These are phyloP conservation scores for Boletus rufocinnamomeus DNA, from an alignment of 768 basidiomycete species.

Conservation along the genomic window DNA sequence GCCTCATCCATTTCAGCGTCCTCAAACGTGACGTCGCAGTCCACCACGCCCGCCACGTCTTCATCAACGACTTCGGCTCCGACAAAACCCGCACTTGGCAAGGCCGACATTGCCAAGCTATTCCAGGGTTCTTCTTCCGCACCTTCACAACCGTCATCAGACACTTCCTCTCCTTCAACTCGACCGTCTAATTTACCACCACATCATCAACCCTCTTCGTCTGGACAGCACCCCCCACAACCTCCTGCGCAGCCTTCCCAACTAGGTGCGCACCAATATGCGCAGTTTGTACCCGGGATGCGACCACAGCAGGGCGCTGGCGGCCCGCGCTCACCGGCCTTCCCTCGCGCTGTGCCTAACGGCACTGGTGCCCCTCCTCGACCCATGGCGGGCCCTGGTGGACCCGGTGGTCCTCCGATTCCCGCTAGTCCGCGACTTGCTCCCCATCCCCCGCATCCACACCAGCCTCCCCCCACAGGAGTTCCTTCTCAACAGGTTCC, in stretches of 20 bases:
- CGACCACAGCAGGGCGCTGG: constrained; percentile 49
- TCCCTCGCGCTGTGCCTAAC: constrained; percentile 61
- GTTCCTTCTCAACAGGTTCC: constrained; percentile 49
- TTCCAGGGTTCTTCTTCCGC: constrained; percentile 41
- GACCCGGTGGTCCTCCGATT: constrained; percentile 53
- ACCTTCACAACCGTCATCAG: constrained; percentile 52
- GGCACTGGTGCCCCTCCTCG: constrained; percentile 51
- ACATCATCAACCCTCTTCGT: constrained; percentile 41
- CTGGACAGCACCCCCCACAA: constrained; percentile 40
- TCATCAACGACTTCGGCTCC: constrained; percentile 40
- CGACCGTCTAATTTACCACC: constrained; percentile 56
- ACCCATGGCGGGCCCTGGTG: constrained; percentile 49
- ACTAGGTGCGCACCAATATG: constrained; percentile 46
- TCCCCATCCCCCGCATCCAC: constrained; percentile 47
- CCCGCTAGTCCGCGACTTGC: constrained; percentile 68
- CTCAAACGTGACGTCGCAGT: constrained; percentile 32
- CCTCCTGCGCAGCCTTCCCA: constrained; percentile 43
- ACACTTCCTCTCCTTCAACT: constrained; percentile 58
- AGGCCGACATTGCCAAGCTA: constrained; percentile 43
- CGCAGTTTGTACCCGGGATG: constrained; percentile 52
- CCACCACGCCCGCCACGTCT: constrained; percentile 34
- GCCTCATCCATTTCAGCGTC: constrained; percentile 24
- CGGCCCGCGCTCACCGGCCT: constrained; percentile 68
- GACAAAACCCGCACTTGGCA: constrained; percentile 33
- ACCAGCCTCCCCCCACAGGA: constrained; percentile 54